A percentile compares a stretch with the other conserved stretches of the same genome.
Evolutionary conservation across 139 green algal species (phyloP).

Genomic region (Pedinophyceae sp.): DNA sequence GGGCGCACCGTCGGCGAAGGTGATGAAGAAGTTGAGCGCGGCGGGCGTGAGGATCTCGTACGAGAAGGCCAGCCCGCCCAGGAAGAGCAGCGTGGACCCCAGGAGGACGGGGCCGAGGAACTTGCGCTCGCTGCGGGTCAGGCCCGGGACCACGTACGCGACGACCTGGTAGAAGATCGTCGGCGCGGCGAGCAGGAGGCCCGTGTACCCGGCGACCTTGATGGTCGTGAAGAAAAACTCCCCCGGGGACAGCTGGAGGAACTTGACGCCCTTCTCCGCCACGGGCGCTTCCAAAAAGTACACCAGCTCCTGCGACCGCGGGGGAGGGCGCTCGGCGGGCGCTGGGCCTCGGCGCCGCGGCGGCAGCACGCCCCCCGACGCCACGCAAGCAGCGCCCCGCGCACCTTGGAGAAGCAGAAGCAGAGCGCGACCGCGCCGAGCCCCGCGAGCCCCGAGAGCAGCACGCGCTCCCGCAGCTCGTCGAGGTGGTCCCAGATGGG

Average conservation of each 20-base stretch:
- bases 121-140: conserved; percentile 69
- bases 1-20: conserved; percentile 83
- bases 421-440: conserved; percentile 54
- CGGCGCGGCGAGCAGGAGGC: conserved; percentile 73
- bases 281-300: conserved; percentile 92
- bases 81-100: neutral
- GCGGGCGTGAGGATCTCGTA: conserved; percentile 91
- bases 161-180: conserved; percentile 94
- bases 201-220: conserved; percentile 89
- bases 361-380: neutral
- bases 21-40: conserved; percentile 94
- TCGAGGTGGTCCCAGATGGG: conserved; percentile 94
- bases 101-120: conserved; percentile 87
- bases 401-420: conserved; percentile 72
- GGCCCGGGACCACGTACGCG: conserved; percentile 84
- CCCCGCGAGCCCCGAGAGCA: conserved; percentile 46
- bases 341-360: neutral
- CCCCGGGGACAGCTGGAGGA: conserved; percentile 92
- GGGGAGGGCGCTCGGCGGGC: too few relatives aligned
- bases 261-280: conserved; percentile 72
- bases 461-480: conserved; percentile 75
- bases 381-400: neutral
- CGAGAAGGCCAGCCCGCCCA: conserved; percentile 66
- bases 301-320: conserved; percentile 75
- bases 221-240: conserved; percentile 99